Evolutionary conservation across 1,284 basidiomycete genomes (phyloP), one percentile per base, ranked within the genome.

Genomic region (Apiotrichum gracile): DNA sequence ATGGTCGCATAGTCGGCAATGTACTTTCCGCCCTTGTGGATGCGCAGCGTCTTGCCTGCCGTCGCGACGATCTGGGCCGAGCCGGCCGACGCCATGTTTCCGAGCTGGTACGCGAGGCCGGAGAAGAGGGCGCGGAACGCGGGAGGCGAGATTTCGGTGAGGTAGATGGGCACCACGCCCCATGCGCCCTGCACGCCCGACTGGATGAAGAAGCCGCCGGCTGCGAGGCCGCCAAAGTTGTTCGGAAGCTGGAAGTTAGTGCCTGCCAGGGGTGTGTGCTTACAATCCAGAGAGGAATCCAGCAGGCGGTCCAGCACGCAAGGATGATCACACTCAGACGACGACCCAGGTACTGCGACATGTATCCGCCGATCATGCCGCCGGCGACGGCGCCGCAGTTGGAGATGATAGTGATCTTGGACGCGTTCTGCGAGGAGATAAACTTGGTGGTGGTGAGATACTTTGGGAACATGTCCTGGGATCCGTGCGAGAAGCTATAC

Each of bases 111-210:
- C 0, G 88, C 85, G 0, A 94, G 82, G 61, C 93, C 93, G 21
- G 87, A 86, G 80, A 94, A 97, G 0, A 89, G 88, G 9, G 91
- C 90, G 50, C 93, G 82, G 82, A 96, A 97, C 0, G 90, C 91
- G 0, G 91, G 71, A 19, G 71, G 69, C 16, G 88, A 86, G 75
- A 93, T 85, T 74, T 97, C 94, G 4, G 85, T 82, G n/a, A 96
- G 79, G 70, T 87, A 71, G 35, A 69, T 63, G 24, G 75, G 75
- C 19, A 76, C 68, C 22, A 74, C 58, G 58, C 72, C 76, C 75
- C 78, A 80, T 2, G 79, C 77, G 29, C 86, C 86, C 69, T 91
- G 88, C 5, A 91, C 86, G 47, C 87, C 88, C 58, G 88, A 83
- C 67, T 92, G 89, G 35, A 92, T 74, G 65, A 82, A 92, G 77